Percentiles rank a stretch among this genome's conserved stretches.
These are phyloP conservation scores for Clavispora fructus DNA, from an alignment of 805 yeast genomes.

Conservation along the genomic window DNA sequence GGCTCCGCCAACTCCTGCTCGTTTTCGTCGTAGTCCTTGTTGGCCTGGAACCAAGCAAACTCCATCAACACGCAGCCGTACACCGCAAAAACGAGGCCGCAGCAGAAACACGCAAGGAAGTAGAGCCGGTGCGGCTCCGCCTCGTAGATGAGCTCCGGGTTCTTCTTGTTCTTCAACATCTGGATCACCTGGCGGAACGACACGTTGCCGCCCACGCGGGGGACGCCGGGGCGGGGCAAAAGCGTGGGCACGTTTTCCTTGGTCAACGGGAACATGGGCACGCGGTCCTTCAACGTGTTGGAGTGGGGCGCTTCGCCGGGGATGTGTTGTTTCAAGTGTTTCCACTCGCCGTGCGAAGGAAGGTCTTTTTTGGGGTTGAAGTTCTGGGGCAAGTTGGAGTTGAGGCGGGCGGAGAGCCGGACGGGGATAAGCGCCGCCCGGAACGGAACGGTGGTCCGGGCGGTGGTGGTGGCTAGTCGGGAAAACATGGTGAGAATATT, in stretches of 20 bases:
- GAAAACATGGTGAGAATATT: background rate
- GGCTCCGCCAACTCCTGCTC: slow-evolving; percentile 40
- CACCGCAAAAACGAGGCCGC: slow-evolving; percentile 63
- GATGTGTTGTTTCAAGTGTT: slow-evolving; percentile 42
- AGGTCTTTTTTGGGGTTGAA: slow-evolving; percentile 25
- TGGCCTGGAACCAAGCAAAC: slow-evolving; percentile 48
- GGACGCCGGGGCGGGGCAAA: slow-evolving; percentile 73
- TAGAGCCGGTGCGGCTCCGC: slow-evolving; percentile 79
- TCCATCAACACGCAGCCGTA: slow-evolving; percentile 62
- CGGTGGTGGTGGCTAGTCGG: too few species aligned
- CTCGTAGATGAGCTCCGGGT: slow-evolving; percentile 75
- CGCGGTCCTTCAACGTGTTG: slow-evolving; percentile 48
- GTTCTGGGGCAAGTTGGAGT: slow-evolving; percentile 26
- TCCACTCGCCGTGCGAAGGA: slow-evolving; percentile 38
- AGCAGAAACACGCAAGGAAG: slow-evolving; percentile 62
- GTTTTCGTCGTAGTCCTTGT: slow-evolving; percentile 49
- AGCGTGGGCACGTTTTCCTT: slow-evolving; percentile 62
- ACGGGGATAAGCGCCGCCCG: background rate
- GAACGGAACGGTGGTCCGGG: too few species aligned
- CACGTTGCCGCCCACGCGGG: slow-evolving; percentile 55
- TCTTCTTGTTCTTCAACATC: slow-evolving; percentile 45
- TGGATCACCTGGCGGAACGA: slow-evolving; percentile 59
- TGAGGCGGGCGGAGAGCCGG: slow-evolving; percentile 10
- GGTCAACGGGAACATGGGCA: slow-evolving; percentile 63
- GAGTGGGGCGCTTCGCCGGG: slow-evolving; percentile 47